Conservation (phyloP, 78 protist species). For the Pigoraptor vietnamica region DNA sequence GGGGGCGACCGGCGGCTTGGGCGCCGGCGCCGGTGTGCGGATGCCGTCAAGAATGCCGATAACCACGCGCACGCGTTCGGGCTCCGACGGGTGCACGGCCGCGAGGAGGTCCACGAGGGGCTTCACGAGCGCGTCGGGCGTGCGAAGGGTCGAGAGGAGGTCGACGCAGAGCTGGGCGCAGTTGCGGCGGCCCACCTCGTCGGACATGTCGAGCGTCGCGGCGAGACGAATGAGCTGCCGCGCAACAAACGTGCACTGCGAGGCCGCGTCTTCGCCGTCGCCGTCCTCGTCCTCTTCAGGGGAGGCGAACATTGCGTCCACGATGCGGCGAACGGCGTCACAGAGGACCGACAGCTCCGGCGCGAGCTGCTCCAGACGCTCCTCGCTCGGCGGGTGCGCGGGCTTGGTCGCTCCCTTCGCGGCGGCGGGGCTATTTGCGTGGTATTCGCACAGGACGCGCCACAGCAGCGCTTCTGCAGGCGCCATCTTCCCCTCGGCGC, state of each 20-base stretch:
- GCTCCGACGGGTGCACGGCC: neutral
- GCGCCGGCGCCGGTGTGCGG: neutral
- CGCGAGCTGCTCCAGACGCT: neutral
- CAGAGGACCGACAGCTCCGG: neutral
- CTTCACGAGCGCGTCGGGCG: neutral
- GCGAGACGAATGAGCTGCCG: neutral
- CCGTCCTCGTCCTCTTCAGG: neutral
- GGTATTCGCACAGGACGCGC: neutral
- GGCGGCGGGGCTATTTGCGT: too few relatives aligned
- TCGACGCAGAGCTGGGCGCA: neutral
- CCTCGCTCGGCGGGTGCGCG: neutral
- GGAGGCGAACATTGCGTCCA: neutral
- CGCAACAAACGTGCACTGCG: neutral
- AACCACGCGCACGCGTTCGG: neutral
- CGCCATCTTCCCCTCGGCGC: neutral
- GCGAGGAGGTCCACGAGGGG: neutral
- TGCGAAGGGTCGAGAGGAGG: neutral
- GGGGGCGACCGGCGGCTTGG: neutral
- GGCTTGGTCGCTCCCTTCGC: too few relatives aligned
- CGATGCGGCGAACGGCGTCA: neutral
- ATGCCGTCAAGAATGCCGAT: neutral
- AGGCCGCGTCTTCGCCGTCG: neutral
- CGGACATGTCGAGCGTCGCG: neutral
- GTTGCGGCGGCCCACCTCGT: conserved; percentile 9
- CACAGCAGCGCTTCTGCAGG: neutral